A percentile compares a stretch with the other conserved stretches of the same genome.
These are phyloP conservation scores for Populus pruinosa DNA, from an alignment of 345 rosid species.

Conservation along the genomic window DNA sequence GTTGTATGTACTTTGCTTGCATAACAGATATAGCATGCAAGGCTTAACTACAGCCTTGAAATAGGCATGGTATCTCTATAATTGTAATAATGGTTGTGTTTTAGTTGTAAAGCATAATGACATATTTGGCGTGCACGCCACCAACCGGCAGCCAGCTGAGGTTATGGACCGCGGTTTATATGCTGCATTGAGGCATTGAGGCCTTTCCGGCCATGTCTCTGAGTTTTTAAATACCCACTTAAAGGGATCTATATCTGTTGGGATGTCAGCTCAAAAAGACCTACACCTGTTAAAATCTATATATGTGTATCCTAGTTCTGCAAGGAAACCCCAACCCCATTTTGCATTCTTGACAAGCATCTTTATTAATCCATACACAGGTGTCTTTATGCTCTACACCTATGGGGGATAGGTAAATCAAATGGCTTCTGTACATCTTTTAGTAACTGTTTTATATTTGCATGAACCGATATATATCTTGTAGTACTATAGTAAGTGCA, in stretches of 20 bases:
- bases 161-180: background rate
- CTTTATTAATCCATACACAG: too few species aligned
- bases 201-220: background rate
- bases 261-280: background rate
- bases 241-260: background rate
- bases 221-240: background rate
- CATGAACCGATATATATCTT: too few species aligned
- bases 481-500: too few species aligned
- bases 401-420: too few species aligned
- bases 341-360: background rate
- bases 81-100: background rate
- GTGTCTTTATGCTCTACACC: too few species aligned
- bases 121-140: background rate
- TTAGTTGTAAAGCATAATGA: background rate
- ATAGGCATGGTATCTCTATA: background rate
- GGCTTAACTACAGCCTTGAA: background rate
- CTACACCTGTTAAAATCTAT: background rate
- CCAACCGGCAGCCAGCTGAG: slow-evolving; percentile 4
- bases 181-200: background rate
- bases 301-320: background rate
- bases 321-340: background rate
- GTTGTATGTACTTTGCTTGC: background rate
- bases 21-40: background rate
- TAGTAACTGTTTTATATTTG: too few species aligned
- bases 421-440: background rate